phyloP scores from a whole-genome alignment of 2,329 filamentous ascomycete genomes.

The Aspergillus fructus region DNA sequence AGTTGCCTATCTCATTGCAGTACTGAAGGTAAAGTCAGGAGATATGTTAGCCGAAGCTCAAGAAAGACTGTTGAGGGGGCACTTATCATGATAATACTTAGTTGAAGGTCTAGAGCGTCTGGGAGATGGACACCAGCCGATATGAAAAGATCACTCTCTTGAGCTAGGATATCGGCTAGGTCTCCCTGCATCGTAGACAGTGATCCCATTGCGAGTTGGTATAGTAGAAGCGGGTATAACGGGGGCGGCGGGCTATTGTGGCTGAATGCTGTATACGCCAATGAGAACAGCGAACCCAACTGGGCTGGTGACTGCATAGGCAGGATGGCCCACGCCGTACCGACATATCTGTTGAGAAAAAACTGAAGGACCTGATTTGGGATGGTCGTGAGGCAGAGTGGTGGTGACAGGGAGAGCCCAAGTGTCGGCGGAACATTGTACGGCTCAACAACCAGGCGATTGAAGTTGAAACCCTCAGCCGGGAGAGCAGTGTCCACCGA shows the following conservation, averaged over 20 bases:
- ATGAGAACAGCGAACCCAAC: background rate
- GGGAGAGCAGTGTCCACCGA: background rate
- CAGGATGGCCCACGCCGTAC: background rate
- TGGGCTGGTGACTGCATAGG: background rate
- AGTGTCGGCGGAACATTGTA: background rate
- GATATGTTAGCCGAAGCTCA: no score
- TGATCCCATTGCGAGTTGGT: slow-evolving; percentile 1
- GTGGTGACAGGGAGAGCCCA: background rate
- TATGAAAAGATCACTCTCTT: background rate
- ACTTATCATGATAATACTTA: slow-evolving; percentile 3
- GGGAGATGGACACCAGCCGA: background rate
- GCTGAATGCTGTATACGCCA: background rate
- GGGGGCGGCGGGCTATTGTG: background rate
- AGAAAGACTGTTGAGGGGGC: background rate
- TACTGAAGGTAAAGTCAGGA: background rate
- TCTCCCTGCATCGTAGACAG: background rate
- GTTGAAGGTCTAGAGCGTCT: background rate
- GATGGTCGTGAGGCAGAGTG: background rate
- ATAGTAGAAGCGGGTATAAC: background rate
- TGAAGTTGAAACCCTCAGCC: background rate
- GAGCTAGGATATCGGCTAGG: background rate
- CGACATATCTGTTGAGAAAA: background rate
- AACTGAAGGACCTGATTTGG: background rate
- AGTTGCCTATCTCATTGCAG: background rate
- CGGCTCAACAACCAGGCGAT: background rate